These are phyloP conservation scores for Actinomortierella wolfii DNA, from an alignment of 371 early-diverging fungal genomes.

Conservation along the genomic window DNA sequence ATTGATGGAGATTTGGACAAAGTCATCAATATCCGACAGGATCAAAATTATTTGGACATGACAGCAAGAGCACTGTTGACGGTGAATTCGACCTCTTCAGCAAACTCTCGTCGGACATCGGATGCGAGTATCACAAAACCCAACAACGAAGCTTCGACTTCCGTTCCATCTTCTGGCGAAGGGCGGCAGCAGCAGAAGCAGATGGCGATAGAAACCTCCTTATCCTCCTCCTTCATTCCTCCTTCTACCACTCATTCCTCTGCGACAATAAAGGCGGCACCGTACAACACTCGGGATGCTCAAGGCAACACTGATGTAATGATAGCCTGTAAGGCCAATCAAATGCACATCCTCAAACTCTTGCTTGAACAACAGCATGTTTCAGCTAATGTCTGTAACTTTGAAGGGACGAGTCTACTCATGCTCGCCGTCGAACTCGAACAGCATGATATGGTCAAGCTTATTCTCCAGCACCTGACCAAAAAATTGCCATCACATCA, in stretches of 20 bases:
- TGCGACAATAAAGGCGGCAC: conserved; percentile 6
- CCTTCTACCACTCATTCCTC: not conserved
- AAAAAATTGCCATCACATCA: not conserved
- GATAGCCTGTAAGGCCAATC: conserved; percentile 49
- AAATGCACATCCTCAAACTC: conserved; percentile 39
- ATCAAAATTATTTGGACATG: conserved; percentile 1
- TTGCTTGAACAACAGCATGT: conserved; percentile 21
- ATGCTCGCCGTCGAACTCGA: conserved; percentile 48
- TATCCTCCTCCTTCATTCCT: conserved; percentile 1
- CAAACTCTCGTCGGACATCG: conserved; percentile 12
- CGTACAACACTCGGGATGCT: conserved; percentile 43
- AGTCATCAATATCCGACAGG: conserved; percentile 8
- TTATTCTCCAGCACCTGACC: conserved; percentile 26
- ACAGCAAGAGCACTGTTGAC: too few relatives aligned
- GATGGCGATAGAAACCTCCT: conserved; percentile 13
- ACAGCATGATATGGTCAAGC: conserved; percentile 33
- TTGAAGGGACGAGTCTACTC: conserved; percentile 48
- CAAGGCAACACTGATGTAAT: conserved; percentile 54
- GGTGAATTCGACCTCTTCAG: not conserved
- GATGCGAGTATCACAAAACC: conserved; percentile 7
- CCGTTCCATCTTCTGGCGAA: too few relatives aligned
- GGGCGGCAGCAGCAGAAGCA: too few relatives aligned
- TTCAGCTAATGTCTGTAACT: conserved; percentile 40
- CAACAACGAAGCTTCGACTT: too few relatives aligned
- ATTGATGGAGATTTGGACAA: conserved; percentile 28